Base-by-base conservation (phyloP, 1,139 yeast genomes). In the Hansenula sp. region DNA sequence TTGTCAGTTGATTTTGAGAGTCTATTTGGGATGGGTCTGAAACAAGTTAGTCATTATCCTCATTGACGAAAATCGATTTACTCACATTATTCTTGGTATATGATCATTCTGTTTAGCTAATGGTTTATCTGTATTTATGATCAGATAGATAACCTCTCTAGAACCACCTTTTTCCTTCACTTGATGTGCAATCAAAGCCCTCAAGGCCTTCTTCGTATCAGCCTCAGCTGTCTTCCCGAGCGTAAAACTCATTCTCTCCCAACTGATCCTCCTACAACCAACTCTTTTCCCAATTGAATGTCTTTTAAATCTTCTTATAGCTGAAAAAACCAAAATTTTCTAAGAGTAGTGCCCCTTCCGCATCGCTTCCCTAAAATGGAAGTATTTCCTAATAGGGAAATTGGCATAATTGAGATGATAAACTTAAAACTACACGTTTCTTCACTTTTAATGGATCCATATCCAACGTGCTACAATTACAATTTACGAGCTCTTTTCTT, bases 61-160 rank as follows among this genome's bases (percentile, higher is more conserved):
- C 27, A 84, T 71, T 34, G 83, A 75, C 46, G 90, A 63, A 7
- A 26, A 29, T 14, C 6, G n/a, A 20, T 19, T 31, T 14, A 43
- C 50, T 13, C 37, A 46, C 32, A 84, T 71, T 34, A 84, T 75
- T 46, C 90, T 63, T 4, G 90, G 88, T 1, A 76, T 69, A 47
- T 73, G 71, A 48, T 82, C 88, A 43, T 74, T 77, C 19, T 65
- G 51, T 32, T 64, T 61, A 5, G 75, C 59, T 17, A 82, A 64
- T 27, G 77, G 75, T 30, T 65, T 65, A 19, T 66, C 68, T 18
- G 79, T 71, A 51, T 78, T 79, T 39, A 84, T 66, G 37, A 80
- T 71, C 34, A 82, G 55, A 47, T 70, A 75, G 4, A 83, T 53
- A 53, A 35, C 39, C 9, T 33, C 29, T 10, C 25, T 33, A 16